phyloP scores from a whole-genome alignment of 192 early-diverging fungal genomes.

The Umbelopsis sp. region DNA sequence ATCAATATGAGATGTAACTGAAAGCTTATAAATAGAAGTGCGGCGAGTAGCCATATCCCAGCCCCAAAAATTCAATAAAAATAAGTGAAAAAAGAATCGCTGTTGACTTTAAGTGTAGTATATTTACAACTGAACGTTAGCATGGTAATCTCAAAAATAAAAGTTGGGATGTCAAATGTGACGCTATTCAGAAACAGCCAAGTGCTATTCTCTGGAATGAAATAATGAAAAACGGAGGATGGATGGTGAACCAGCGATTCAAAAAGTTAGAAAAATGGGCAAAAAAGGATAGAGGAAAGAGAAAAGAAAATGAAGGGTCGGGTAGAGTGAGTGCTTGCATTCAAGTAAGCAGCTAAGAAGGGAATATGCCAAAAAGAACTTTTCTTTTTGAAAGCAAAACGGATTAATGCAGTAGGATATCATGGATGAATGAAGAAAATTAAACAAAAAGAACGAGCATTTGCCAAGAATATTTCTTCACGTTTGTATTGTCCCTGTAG shows the following conservation, averaged over 20 bases:
- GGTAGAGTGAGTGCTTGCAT: not conserved
- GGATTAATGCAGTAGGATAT: slow-evolving; percentile 16
- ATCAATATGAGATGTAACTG: not conserved
- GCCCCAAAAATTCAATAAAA: not conserved
- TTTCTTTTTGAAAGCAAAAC: not conserved
- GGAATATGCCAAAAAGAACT: slow-evolving; percentile 7
- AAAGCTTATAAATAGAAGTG: not conserved
- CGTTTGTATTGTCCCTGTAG: slow-evolving; percentile 22
- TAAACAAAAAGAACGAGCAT: not conserved
- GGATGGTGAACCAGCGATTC: not conserved
- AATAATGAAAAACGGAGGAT: not conserved
- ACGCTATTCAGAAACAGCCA: not conserved
- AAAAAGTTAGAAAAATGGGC: not conserved
- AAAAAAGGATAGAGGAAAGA: not conserved
- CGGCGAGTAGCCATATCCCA: not conserved
- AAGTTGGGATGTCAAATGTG: slow-evolving; percentile 1
- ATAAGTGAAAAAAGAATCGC: not conserved
- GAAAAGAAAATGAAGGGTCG: not conserved
- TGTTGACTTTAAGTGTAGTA: slow-evolving; percentile 8
- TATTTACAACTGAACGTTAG: slow-evolving; percentile 20
- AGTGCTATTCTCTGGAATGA: not conserved
- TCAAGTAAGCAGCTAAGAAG: not conserved
- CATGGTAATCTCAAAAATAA: slow-evolving; percentile 7
- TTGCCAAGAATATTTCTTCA: not conserved
- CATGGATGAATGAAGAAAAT: not conserved